These are phyloP conservation scores for Sugiyamaella americana DNA, from an alignment of 805 yeast genomes.

Conservation along the genomic window DNA sequence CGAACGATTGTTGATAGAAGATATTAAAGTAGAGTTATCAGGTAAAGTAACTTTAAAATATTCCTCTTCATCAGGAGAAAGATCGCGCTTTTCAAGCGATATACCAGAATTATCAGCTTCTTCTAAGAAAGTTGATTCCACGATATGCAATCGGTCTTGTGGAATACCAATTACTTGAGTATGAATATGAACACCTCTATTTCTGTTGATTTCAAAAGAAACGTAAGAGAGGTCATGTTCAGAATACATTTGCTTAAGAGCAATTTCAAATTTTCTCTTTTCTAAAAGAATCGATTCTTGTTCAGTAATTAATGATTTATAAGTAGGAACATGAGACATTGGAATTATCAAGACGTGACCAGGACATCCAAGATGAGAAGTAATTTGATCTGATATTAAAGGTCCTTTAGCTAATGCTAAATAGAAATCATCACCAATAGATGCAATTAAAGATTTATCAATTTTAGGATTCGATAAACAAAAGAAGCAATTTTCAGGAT, in stretches of 20 bases:
- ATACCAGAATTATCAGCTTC: slow-evolving; percentile 7
- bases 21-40: slow-evolving; percentile 11
- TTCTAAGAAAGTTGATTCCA: slow-evolving; percentile 14
- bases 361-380: slow-evolving; percentile 47
- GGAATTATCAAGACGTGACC: slow-evolving; percentile 84
- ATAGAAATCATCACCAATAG: slow-evolving; percentile 63
- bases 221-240: slow-evolving; percentile 45
- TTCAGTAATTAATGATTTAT: slow-evolving; percentile 9
- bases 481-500: slow-evolving; percentile 66
- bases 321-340: slow-evolving; percentile 59
- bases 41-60: slow-evolving; percentile 22
- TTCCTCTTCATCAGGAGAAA: slow-evolving; percentile 27
- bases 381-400: slow-evolving; percentile 43
- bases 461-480: slow-evolving; percentile 75
- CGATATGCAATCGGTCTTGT: slow-evolving; percentile 28
- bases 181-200: slow-evolving; percentile 65
- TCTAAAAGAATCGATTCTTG: slow-evolving; percentile 32
- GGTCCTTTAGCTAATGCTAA: slow-evolving; percentile 86
- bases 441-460: slow-evolving; percentile 72
- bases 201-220: slow-evolving; percentile 63
- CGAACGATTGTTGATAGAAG: slow-evolving; percentile 11
- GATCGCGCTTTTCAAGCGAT: slow-evolving; percentile 2
- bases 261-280: slow-evolving; percentile 39
- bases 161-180: slow-evolving; percentile 72
- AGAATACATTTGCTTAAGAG: slow-evolving; percentile 46